Evolutionary conservation across 495 filamentous ascomycete species (phyloP).

Genomic region (Penicillium verhagenii): DNA sequence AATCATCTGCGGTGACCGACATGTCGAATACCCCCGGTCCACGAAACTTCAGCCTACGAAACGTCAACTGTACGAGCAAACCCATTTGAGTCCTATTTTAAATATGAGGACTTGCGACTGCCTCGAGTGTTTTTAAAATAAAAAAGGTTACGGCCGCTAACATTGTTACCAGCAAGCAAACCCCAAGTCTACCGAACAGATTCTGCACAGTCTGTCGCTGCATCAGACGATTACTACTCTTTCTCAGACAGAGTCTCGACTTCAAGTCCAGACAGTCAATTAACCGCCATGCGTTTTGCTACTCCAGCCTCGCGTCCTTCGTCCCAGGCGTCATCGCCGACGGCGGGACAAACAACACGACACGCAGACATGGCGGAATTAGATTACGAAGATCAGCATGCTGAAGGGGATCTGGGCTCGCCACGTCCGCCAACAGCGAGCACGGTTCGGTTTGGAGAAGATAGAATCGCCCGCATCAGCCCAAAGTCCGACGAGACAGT

Average conservation of each 20-base stretch:
- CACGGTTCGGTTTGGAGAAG: slow-evolving; percentile 39
- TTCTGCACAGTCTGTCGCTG: slow-evolving; percentile 60
- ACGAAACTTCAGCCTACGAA: slow-evolving; percentile 32
- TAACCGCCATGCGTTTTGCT: slow-evolving; percentile 49
- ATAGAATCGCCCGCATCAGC: slow-evolving; percentile 29
- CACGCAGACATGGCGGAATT: slow-evolving; percentile 20
- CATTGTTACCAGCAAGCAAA: slow-evolving; percentile 42
- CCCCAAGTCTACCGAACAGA: slow-evolving; percentile 53
- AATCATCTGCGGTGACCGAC: slow-evolving; percentile 14
- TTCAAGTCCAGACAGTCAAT: slow-evolving; percentile 45
- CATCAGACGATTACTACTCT: slow-evolving; percentile 70
- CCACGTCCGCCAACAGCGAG: slow-evolving; percentile 28
- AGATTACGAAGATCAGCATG: slow-evolving; percentile 21
- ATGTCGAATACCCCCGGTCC: slow-evolving; percentile 19
- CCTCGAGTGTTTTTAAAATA: background rate
- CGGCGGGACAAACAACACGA: slow-evolving; percentile 26
- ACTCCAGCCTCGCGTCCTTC: slow-evolving; percentile 46
- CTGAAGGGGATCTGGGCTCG: slow-evolving; percentile 18
- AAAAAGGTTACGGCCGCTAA: slow-evolving; percentile 14
- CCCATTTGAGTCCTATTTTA: background rate
- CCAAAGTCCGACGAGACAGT: slow-evolving; percentile 30
- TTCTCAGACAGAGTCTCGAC: slow-evolving; percentile 49
- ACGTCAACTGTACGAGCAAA: slow-evolving; percentile 27
- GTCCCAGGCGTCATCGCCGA: slow-evolving; percentile 32
- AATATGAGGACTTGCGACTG: background rate